Base-by-base conservation (phyloP, 805 yeast species). In the Yamadazyma insecticola region DNA sequence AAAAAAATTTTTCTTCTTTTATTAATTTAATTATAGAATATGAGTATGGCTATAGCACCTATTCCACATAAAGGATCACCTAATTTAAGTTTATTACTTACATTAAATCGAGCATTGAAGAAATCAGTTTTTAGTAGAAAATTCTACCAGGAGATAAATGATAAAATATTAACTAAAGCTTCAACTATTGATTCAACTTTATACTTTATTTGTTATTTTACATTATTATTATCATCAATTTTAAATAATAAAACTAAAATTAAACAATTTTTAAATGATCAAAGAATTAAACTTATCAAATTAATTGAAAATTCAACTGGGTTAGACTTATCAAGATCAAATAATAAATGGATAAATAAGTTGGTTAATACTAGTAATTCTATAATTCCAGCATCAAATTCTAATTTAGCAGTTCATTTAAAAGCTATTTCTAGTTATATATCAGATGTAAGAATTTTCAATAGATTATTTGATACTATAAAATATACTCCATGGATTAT, bases 401-500 rank as follows among this genome's bases (percentile, higher is more conserved):
- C 53, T 7, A 41, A 45, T 4, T 44, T 60, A 26, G 69, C 66
- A 2, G 52, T 46, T 2, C 62, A 62, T 41, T 52, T 65, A 29
- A 58, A 60, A 30, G 41, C 47, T 2, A 48, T 63, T 13, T 60
- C 64, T 13, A 44, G 59, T 2, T 65, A 65, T 42, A 32, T 65
- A 6, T 45, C 70, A 3, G 72, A 65, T 37, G 41, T 63, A 4
- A 52, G 72, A 20, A 65, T 65, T 26, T 65, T 65, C 51, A 58
- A 59, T 44, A 48, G 72, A 29, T 48, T 65, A 34, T 55, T 63
- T 4, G 70, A 63, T 13, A 47, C 67, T 16, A 52, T 65, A 33
- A 62, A 62, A 44, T 63, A 63, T 37, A 53, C 57, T 53, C 72
- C 72, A 4, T 65, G 72, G 72, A 51, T 63, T 13, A 51, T 63